Evolutionary conservation across 768 basidiomycete genomes (phyloP), one percentile per base, ranked within the genome.

Genomic region (Lentinula raphanica): DNA sequence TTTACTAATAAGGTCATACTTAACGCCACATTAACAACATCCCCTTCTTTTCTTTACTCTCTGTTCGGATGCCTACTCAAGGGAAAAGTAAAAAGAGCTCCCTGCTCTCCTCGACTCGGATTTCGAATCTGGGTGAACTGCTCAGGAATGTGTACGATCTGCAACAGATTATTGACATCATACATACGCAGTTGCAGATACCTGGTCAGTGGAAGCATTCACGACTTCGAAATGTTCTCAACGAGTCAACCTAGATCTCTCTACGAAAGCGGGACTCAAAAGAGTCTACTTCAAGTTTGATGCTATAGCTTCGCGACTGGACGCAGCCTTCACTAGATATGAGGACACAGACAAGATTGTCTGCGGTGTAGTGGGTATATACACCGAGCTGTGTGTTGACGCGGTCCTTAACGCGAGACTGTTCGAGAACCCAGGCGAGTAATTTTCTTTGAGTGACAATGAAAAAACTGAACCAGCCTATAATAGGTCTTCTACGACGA

Each of bases 351-450:
- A 80, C 35, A 77, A 75, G 59, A 70, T 87, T 15, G 68, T 25
- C 8, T 85, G 83, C 0, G 84, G 79, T 0, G 79, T 87, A 45
- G 74, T 84, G 6, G 81, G 79, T 9, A 82, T 88, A 49, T 86
- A 80, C 61, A 78, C 84, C 15, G 82, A 82, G 64, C 83, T 87
- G 81, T 86, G 76, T 35, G 76, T 73, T 0, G 86, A 87, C 65
- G 74, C 82, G 2, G 71, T 87, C 35, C 67, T 87, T 55, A 74
- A 86, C 15, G 79, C 85, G 67, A 81, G 81, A 58, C 70, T 88
- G n/a, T 79, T 83, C 62, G 72, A 78, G 35, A 76, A n/a, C n/a
- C n/a, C 76, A 74, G 86, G 86, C 85, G 54, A 3, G 61, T n/a
- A n/a, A n/a, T n/a, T n/a, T n/a, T 36, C 4, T 11, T 46, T 17